A percentile compares a stretch with the other conserved stretches of the same genome.
phyloP scores from a whole-genome alignment of 2,329 filamentous ascomycete genomes.

The Plectosphaerella sp. region DNA sequence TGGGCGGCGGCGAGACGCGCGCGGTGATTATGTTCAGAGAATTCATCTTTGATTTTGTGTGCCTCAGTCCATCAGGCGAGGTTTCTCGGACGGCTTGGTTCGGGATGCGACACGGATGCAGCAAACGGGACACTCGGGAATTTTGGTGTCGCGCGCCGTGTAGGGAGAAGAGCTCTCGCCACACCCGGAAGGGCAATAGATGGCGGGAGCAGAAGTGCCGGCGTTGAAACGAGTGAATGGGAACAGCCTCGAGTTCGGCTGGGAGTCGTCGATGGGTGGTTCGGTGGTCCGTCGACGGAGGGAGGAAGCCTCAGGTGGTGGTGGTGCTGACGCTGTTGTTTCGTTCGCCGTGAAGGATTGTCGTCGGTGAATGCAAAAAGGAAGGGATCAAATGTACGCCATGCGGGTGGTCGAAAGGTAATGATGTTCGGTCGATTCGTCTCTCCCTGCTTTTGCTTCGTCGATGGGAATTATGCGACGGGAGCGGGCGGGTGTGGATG shows the following conservation, averaged over 20 bases:
- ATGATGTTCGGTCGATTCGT: too few relatives aligned
- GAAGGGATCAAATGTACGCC: not conserved
- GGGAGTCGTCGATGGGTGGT: not conserved
- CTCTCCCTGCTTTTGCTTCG: too few relatives aligned
- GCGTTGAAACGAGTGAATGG: not conserved
- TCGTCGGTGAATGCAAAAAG: not conserved
- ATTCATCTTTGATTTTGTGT: constrained; percentile 72
- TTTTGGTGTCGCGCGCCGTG: not conserved
- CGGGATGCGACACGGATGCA: not conserved
- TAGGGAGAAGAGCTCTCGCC: not conserved
- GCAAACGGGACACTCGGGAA: not conserved
- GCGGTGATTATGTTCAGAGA: constrained; percentile 91
- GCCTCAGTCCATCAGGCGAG: constrained; percentile 47
- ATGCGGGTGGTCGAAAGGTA: not conserved
- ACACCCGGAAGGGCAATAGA: not conserved
- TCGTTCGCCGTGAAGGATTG: not conserved
- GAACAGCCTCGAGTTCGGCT: not conserved
- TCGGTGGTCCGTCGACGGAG: not conserved
- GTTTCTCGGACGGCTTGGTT: not conserved
- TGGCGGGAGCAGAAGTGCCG: not conserved
- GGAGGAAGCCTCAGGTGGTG: not conserved
- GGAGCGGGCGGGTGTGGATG: not conserved
- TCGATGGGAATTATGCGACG: not conserved
- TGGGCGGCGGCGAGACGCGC: constrained; percentile 64
- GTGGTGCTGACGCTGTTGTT: too few relatives aligned